phyloP scores from a whole-genome alignment of 192 early-diverging fungal species.

The Helicostylum pulchrum region DNA sequence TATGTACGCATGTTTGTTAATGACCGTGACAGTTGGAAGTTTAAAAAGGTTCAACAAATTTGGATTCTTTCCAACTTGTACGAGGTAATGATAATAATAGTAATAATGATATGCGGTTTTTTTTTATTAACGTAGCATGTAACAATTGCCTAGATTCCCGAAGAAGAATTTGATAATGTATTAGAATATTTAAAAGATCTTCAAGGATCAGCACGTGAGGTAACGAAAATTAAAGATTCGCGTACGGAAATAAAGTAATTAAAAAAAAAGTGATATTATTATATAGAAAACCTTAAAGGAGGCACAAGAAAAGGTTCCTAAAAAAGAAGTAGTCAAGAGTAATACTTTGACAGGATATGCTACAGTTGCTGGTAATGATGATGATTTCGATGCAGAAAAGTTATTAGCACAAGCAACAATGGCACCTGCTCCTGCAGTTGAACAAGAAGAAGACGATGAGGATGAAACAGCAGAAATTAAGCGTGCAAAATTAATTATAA shows the following conservation, averaged over 20 bases:
- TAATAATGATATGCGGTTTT: not conserved
- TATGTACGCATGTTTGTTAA: slow-evolving; percentile 27
- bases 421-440: not conserved
- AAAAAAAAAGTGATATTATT: not conserved
- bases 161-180: slow-evolving; percentile 30
- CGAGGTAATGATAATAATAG: slow-evolving; percentile 15
- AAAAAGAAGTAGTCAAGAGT: slow-evolving; percentile 13
- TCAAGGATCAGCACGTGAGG: slow-evolving; percentile 34
- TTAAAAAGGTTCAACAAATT: slow-evolving; percentile 33
- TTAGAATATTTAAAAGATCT: slow-evolving; percentile 34
- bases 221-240: slow-evolving; percentile 14
- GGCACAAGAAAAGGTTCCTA: slow-evolving; percentile 30
- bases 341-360: slow-evolving; percentile 16
- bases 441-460: not conserved
- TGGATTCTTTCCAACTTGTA: slow-evolving; percentile 34
- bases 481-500: slow-evolving; percentile 7
- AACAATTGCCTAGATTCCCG: slow-evolving; percentile 19
- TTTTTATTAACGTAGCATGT: not conserved
- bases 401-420: slow-evolving; percentile 18
- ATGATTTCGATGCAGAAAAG: slow-evolving; percentile 41
- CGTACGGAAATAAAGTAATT: slow-evolving; percentile 21
- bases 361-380: slow-evolving; percentile 6
- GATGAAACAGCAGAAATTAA: not conserved
- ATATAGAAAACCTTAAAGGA: slow-evolving; percentile 30
- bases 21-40: slow-evolving; percentile 33